Percentiles rank a stretch among this genome's conserved stretches.
These are phyloP conservation scores for Avena atlantica DNA, from an alignment of 176 grass and related monocot genomes.

Conservation along the genomic window DNA sequence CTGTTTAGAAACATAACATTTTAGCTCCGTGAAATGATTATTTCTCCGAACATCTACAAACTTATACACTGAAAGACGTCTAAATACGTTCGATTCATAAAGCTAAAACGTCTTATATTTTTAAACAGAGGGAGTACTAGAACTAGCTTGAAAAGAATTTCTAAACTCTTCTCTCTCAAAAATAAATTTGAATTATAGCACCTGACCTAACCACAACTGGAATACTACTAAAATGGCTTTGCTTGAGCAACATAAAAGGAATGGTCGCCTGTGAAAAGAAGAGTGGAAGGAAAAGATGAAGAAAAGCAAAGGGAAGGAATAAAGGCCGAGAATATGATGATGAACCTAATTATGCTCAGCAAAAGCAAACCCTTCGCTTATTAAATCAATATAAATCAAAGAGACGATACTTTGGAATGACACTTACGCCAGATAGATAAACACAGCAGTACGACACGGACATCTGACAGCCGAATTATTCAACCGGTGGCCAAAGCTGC, in stretches of 20 bases:
- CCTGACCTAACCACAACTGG: background rate
- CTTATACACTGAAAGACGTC: no score
- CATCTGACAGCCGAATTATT: background rate
- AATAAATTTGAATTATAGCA: background rate
- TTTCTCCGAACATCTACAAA: no score
- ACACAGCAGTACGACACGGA: background rate
- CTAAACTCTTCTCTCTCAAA: background rate
- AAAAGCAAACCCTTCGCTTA: conserved; percentile 1
- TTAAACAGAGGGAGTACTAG: no score
- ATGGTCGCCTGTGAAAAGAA: background rate
- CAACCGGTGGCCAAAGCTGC: conserved; percentile 20
- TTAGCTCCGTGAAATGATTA: no score
- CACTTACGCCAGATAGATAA: background rate
- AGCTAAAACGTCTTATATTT: no score
- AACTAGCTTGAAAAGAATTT: background rate
- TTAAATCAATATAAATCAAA: background rate
- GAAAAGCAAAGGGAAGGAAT: background rate
- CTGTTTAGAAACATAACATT: no score
- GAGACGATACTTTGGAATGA: background rate
- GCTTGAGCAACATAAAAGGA: background rate
- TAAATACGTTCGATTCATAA: no score
- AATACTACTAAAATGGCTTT: background rate
- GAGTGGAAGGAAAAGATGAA: background rate
- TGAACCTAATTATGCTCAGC: background rate
- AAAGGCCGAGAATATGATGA: conserved; percentile 10